Conservation (phyloP, 2,329 filamentous ascomycete genomes). For the Xylariaceae sp. region DNA sequence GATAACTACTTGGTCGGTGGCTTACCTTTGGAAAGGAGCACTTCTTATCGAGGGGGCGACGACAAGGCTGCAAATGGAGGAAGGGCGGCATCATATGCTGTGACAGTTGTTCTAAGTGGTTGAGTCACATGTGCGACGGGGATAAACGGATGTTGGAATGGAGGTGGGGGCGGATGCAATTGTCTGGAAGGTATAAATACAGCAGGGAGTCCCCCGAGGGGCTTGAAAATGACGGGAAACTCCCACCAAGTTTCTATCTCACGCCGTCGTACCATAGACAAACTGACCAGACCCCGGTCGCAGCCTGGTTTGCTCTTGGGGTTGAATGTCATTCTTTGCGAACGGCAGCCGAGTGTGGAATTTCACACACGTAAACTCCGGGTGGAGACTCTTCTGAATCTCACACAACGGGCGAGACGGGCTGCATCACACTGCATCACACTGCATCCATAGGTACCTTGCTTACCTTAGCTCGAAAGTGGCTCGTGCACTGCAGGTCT, state of each 20-base stretch:
- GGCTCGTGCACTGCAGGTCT: slow-evolving; percentile 8
- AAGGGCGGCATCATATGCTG: too few relatives aligned
- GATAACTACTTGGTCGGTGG: too few relatives aligned
- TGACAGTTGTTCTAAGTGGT: background rate
- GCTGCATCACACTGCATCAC: too few relatives aligned
- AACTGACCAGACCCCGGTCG: slow-evolving; percentile 16
- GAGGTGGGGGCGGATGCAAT: slow-evolving; percentile 14
- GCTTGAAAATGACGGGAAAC: slow-evolving; percentile 8
- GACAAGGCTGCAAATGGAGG: too few relatives aligned
- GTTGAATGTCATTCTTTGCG: slow-evolving; percentile 3
- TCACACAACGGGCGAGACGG: too few relatives aligned
- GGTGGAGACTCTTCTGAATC: slow-evolving; percentile 10
- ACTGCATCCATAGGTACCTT: too few relatives aligned
- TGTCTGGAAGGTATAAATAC: slow-evolving; percentile 26
- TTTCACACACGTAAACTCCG: background rate
- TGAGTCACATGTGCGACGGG: background rate
- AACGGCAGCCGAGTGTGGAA: slow-evolving; percentile 14
- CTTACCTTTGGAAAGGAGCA: too few relatives aligned
- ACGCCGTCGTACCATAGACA: slow-evolving; percentile 19
- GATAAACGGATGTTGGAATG: background rate
- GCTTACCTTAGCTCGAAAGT: too few relatives aligned
- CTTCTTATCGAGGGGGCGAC: too few relatives aligned
- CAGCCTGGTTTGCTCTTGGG: slow-evolving; percentile 6
- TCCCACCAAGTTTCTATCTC: slow-evolving; percentile 7
- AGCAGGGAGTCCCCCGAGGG: slow-evolving; percentile 18